These are phyloP conservation scores for Eimeria maxima DNA, from an alignment of 169 alveolate genomes.

Conservation along the genomic window DNA sequence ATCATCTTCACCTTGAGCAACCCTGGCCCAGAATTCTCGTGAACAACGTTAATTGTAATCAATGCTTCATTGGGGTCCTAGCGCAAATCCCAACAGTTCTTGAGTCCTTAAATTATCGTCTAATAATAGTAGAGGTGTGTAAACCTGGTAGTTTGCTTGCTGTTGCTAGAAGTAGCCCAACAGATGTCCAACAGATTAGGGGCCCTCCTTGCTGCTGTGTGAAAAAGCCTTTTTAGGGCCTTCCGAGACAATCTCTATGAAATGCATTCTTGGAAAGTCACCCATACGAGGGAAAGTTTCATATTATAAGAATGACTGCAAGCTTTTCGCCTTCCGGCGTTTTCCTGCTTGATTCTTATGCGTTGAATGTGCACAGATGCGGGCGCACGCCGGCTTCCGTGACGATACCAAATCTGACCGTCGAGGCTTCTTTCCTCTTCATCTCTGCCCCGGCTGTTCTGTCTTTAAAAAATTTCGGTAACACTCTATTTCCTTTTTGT, in stretches of 20 bases:
- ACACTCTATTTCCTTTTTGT: neutral
- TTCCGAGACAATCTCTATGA: neutral
- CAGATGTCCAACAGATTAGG: neutral
- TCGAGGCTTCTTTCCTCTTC: neutral
- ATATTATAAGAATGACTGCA: neutral
- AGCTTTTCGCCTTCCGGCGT: neutral
- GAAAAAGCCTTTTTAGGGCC: neutral
- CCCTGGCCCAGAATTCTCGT: neutral
- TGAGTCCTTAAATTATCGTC: neutral
- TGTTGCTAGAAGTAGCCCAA: neutral
- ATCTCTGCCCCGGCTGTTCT: too few species aligned
- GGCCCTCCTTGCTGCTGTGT: neutral
- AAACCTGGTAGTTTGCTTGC: neutral
- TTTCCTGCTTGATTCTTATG: neutral
- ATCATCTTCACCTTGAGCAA: neutral
- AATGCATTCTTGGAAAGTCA: neutral
- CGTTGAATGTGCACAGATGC: conserved; percentile 44
- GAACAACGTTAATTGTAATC: neutral
- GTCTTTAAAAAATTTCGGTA: neutral
- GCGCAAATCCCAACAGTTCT: neutral
- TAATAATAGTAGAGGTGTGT: neutral
- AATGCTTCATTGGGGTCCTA: too few species aligned
- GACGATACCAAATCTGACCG: conserved; percentile 22
- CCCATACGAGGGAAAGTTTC: neutral
- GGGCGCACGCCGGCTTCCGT: conserved; percentile 74